A percentile compares a stretch with the other conserved stretches of the same genome.
Conservation (phyloP, 2,329 filamentous ascomycete species). For the Fusarium transvaalense region DNA sequence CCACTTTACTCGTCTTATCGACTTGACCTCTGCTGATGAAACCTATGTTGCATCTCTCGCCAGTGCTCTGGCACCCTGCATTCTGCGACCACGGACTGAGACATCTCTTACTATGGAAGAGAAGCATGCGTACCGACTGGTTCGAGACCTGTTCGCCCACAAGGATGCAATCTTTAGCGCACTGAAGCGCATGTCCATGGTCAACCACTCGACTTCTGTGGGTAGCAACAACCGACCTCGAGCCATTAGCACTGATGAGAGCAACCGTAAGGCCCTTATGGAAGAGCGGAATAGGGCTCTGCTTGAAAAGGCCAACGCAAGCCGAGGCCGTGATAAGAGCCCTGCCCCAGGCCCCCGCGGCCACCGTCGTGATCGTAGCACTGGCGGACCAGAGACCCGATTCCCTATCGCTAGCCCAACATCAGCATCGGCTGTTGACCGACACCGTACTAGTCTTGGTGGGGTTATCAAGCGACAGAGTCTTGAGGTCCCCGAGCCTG, state of each 20-base stretch:
- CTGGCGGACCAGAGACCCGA: constrained; percentile 77
- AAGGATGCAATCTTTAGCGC: constrained; percentile 97
- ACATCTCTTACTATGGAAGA: constrained; percentile 95
- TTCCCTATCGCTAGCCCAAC: constrained; percentile 84
- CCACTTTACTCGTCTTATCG: constrained; percentile 96
- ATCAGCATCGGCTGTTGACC: constrained; percentile 63
- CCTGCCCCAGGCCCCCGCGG: constrained; percentile 72
- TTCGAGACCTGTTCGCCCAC: constrained; percentile 91
- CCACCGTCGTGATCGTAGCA: constrained; percentile 86
- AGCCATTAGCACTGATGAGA: constrained; percentile 94
- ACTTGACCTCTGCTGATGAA: constrained; percentile 96
- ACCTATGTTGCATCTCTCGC: constrained; percentile 82
- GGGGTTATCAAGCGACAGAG: constrained; percentile 71
- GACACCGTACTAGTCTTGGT: constrained; percentile 64
- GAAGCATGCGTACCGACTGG: constrained; percentile 88
- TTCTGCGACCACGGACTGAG: constrained; percentile 87
- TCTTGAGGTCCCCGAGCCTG: constrained; percentile 81
- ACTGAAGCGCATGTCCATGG: constrained; percentile 86
- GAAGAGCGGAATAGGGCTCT: constrained; percentile 91
- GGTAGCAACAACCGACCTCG: constrained; percentile 73
- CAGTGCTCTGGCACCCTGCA: constrained; percentile 81
- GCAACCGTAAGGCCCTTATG: constrained; percentile 92
- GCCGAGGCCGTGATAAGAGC: constrained; percentile 79
- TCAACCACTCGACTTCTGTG: constrained; percentile 73
- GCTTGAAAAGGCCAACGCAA: constrained; percentile 72